Percentiles rank a stretch among this genome's conserved stretches.
Conservation (phyloP, 495 filamentous ascomycete species). For the Amorphotheca resinae region DNA sequence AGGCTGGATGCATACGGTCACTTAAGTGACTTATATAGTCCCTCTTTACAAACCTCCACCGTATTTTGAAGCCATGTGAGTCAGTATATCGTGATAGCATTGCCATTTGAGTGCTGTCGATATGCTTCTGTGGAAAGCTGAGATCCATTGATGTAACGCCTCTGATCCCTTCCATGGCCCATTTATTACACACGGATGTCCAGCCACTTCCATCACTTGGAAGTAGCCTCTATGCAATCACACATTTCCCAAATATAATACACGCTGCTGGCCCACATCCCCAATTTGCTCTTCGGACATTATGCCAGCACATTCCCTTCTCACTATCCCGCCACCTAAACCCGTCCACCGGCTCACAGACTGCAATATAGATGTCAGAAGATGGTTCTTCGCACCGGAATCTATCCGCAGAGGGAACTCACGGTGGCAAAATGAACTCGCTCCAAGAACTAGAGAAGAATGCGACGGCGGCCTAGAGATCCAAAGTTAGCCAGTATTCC, state of each 20-base stretch:
- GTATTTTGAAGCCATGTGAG: no score
- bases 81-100: no score
- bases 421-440: conserved; percentile 66
- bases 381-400: conserved; percentile 18
- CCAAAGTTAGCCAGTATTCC: conserved; percentile 6
- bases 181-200: background rate
- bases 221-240: conserved; percentile 4
- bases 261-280: background rate
- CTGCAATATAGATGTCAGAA: conserved; percentile 1
- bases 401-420: conserved; percentile 32
- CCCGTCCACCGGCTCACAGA: conserved; percentile 1
- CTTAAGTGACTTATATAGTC: background rate
- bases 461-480: conserved; percentile 51
- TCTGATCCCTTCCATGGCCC: conserved; percentile 3
- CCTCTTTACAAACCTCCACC: no score
- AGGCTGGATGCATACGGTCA: conserved; percentile 10
- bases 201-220: conserved; percentile 1
- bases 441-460: conserved; percentile 64
- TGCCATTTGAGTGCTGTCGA: no score
- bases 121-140: no score
- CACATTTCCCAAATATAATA: background rate
- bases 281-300: no score
- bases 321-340: no score
- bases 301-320: no score
- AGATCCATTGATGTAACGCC: conserved; percentile 19